Percentiles rank a stretch among this genome's conserved stretches.
These are phyloP conservation scores for Linnemannia elongata DNA, from an alignment of 192 early-diverging fungal species.

Conservation along the genomic window DNA sequence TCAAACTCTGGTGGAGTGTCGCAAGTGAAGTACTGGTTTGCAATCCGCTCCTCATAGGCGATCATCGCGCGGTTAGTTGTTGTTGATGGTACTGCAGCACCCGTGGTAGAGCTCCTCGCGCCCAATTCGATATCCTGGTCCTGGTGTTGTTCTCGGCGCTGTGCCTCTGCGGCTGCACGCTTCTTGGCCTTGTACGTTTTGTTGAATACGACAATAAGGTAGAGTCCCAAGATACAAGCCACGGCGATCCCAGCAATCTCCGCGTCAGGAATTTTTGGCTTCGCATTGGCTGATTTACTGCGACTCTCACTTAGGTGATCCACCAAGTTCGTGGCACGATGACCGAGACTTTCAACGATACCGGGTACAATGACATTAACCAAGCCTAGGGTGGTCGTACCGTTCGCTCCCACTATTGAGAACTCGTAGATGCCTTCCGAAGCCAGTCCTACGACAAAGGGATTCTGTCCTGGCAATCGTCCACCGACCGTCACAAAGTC, in stretches of 20 bases:
- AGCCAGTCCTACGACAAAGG: not conserved
- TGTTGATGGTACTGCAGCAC: not conserved
- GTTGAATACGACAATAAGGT: no score
- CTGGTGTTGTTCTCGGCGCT: no score
- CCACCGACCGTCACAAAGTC: not conserved
- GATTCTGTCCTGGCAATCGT: not conserved
- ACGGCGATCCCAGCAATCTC: no score
- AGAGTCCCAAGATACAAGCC: no score
- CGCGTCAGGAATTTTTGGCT: no score
- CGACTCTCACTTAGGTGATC: no score
- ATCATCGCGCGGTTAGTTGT: not conserved
- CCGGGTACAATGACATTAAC: not conserved
- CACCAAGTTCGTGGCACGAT: not conserved
- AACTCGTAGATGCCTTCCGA: not conserved
- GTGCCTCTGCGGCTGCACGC: not conserved
- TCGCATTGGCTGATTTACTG: no score
- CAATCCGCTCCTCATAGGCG: not conserved
- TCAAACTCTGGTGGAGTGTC: not conserved
- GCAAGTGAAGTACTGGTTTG: not conserved
- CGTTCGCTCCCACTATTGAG: not conserved
- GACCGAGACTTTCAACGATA: no score
- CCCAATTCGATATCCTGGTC: not conserved
- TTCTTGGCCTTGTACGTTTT: not conserved
- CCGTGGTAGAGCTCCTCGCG: not conserved
- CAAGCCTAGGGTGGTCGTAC: not conserved